Base-by-base conservation (phyloP, 1,284 basidiomycete genomes). In the Rhodotorula sp. region DNA sequence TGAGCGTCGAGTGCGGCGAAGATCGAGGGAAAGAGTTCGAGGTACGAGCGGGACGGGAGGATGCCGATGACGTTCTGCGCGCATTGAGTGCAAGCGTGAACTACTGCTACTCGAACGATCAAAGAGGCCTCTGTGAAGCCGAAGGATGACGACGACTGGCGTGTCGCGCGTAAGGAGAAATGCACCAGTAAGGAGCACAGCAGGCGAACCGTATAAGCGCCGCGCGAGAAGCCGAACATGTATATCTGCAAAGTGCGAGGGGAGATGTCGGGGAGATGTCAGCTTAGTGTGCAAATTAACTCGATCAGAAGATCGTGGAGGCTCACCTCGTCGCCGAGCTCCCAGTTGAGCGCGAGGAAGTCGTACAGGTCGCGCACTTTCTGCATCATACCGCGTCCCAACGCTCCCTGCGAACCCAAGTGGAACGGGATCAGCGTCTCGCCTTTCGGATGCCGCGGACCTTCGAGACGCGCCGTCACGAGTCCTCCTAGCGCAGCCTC, bases 221-320 rank as follows among this genome's bases (percentile, higher is more conserved):
- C 82, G 9, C 82, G 70, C 1, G 78, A 79, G 68, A 81, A 82
- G 13, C 81, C 82, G 60, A 82, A 80, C 57, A 82, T 72, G 70
- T 77, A 81, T 63, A 82, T 77, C 67, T 72, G 56, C 3, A n/a
- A n/a, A n/a, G n/a, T n/a, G n/a, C n/a, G n/a, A n/a, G n/a, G n/a
- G n/a, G n/a, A n/a, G n/a, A n/a, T n/a, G n/a, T n/a, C n/a, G n/a
- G n/a, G n/a, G n/a, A n/a, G n/a, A n/a, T n/a, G n/a, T n/a, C n/a
- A n/a, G n/a, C n/a, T n/a, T n/a, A n/a, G n/a, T n/a, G n/a, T n/a
- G n/a, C n/a, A n/a, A n/a, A n/a, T n/a, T n/a, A n/a, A n/a, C n/a
- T n/a, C n/a, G n/a, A n/a, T n/a, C n/a, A n/a, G n/a, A n/a, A n/a
- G n/a, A n/a, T n/a, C n/a, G n/a, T n/a, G n/a, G n/a, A n/a, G n/a